These are phyloP conservation scores for Candida broadrunensis DNA, from an alignment of 805 yeast genomes.

Conservation along the genomic window DNA sequence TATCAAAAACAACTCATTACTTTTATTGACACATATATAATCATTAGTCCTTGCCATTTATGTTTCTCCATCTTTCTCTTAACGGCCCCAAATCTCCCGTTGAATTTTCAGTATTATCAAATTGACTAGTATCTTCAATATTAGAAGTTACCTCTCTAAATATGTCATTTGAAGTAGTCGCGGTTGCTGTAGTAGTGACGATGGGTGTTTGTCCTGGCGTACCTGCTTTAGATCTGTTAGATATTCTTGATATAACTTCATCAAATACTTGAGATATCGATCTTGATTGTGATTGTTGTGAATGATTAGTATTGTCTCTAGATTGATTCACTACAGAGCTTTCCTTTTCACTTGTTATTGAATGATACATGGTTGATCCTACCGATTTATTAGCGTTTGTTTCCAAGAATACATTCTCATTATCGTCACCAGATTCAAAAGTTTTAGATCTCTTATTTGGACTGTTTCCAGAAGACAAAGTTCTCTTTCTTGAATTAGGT, in stretches of 20 bases:
- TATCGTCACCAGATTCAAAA: constrained; percentile 13
- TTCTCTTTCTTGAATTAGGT: constrained; percentile 4
- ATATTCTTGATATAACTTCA: constrained; percentile 15
- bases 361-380: constrained; percentile 31
- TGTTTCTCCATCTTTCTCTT: constrained; percentile 4
- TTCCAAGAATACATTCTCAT: constrained; percentile 35
- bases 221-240: not conserved
- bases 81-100: constrained; percentile 6
- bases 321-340: constrained; percentile 5
- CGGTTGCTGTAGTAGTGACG: not conserved
- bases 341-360: constrained; percentile 12
- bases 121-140: not conserved
- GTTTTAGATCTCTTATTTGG: not conserved
- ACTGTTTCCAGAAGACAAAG: not conserved
- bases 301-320: constrained; percentile 13
- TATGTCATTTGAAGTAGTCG: not conserved
- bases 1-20: no score
- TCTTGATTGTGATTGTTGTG: constrained; percentile 15
- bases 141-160: not conserved
- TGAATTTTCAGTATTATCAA: constrained; percentile 3
- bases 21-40: not conserved
- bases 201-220: constrained; percentile 1
- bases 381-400: constrained; percentile 8
- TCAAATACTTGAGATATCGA: constrained; percentile 33
- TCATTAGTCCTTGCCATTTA: constrained; percentile 3